Evolutionary conservation across 768 basidiomycete species (phyloP).

Genomic region (Trametes meyenii): DNA sequence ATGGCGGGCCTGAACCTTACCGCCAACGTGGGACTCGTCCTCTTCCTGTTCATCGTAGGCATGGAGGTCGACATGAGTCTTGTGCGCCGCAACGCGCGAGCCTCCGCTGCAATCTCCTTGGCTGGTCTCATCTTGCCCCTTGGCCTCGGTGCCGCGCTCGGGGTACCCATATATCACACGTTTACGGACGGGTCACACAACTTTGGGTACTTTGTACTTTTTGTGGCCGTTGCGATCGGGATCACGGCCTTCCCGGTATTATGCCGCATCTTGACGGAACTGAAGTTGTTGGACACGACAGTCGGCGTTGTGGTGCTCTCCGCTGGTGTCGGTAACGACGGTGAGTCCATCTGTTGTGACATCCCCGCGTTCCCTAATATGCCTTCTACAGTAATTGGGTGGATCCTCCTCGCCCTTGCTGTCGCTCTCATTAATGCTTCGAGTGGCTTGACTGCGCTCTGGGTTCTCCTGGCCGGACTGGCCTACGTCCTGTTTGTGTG

Average conservation of each 20-base stretch:
- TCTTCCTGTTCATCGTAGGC: conserved; percentile 84
- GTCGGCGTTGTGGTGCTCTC: conserved; percentile 85
- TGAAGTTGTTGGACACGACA: conserved; percentile 78
- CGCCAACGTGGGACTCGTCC: conserved; percentile 71
- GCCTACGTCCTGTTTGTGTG: conserved; percentile 71
- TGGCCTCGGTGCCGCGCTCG: conserved; percentile 74
- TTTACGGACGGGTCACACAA: conserved; percentile 61
- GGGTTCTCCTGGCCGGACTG: conserved; percentile 68
- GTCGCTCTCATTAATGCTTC: conserved; percentile 84
- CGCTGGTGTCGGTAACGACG: conserved; percentile 71
- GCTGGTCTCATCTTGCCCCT: conserved; percentile 79
- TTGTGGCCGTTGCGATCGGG: conserved; percentile 80
- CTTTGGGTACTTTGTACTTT: conserved; percentile 83
- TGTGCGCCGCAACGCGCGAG: conserved; percentile 61
- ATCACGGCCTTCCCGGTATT: conserved; percentile 85
- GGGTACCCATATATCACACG: conserved; percentile 72
- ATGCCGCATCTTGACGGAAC: conserved; percentile 82
- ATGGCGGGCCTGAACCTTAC: conserved; percentile 69
- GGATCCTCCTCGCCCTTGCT: conserved; percentile 81
- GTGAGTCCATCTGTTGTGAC: conserved; percentile 6
- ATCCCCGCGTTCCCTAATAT: background rate
- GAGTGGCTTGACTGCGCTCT: conserved; percentile 74
- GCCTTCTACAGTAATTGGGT: conserved; percentile 50
- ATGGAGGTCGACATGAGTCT: conserved; percentile 80
- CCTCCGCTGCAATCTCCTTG: conserved; percentile 62